These are phyloP conservation scores for Marchantia paleacea DNA, from an alignment of 225 moss, liverwort and hornwort species.

Conservation along the genomic window DNA sequence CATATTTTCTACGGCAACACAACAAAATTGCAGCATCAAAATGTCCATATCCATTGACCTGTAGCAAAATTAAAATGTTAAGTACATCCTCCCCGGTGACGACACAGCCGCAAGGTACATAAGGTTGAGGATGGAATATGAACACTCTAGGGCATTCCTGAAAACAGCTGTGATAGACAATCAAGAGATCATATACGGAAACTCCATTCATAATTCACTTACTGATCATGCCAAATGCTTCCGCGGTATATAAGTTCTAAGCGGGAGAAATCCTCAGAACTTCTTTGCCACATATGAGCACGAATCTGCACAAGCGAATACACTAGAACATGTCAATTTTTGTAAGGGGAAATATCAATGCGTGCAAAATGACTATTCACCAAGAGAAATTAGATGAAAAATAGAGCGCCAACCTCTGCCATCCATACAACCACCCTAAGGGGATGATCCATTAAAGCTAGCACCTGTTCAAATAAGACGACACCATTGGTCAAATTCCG, in stretches of 20 bases:
- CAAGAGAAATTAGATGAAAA: neutral
- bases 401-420: constrained; percentile 60
- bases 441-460: constrained; percentile 92
- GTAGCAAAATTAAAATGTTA: constrained; percentile 23
- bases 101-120: neutral
- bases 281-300: constrained; percentile 66
- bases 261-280: constrained; percentile 63
- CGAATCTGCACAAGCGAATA: constrained; percentile 57
- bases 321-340: neutral
- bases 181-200: too few species aligned
- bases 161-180: too few species aligned
- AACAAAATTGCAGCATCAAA: constrained; percentile 81
- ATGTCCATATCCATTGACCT: constrained; percentile 99
- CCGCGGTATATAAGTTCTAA: constrained; percentile 85
- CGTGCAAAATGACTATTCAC: neutral
- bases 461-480: constrained; percentile 46
- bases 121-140: neutral
- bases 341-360: neutral
- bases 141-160: neutral
- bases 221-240: constrained; percentile 99
- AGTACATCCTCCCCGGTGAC: neutral
- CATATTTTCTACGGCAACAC: constrained; percentile 66
- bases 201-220: constrained; percentile 29
- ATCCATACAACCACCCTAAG: constrained; percentile 84
- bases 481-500: neutral